Conservation (phyloP, 2,329 filamentous ascomycete genomes). For the Colletotrichum lini region DNA sequence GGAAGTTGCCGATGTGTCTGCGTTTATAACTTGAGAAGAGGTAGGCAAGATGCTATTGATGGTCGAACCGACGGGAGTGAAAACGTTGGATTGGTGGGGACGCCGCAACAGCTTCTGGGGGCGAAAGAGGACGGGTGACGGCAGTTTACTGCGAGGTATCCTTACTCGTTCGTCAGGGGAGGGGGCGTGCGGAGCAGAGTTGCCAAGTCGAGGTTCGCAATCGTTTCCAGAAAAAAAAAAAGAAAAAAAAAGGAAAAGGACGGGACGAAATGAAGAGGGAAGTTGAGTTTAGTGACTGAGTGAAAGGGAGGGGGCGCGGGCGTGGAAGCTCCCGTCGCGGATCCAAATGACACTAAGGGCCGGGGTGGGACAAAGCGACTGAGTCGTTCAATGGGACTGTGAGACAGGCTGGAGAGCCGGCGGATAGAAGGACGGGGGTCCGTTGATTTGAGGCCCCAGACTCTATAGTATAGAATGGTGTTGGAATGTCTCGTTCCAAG, state of each 20-base stretch:
- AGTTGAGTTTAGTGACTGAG: conserved; percentile 17
- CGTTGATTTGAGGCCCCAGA: not conserved
- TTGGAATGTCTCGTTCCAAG: not conserved
- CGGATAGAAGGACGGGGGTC: not conserved
- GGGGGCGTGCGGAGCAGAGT: conserved; percentile 16
- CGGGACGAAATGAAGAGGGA: conserved; percentile 11
- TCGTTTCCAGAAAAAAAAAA: conserved; percentile 14
- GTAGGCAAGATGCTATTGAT: not conserved
- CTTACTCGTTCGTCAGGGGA: conserved; percentile 9
- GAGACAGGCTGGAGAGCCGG: conserved; percentile 13
- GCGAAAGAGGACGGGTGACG: conserved; percentile 9
- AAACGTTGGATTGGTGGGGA: conserved; percentile 10
- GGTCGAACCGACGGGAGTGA: conserved; percentile 1
- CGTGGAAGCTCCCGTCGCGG: conserved; percentile 41
- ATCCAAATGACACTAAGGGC: conserved; percentile 40
- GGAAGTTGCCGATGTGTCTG: conserved; percentile 2
- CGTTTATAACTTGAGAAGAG: conserved; percentile 1
- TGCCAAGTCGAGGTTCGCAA: conserved; percentile 29
- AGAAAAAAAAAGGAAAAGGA: conserved; percentile 16
- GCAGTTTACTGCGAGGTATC: conserved; percentile 15
- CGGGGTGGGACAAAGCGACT: conserved; percentile 33
- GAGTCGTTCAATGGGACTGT: conserved; percentile 28
- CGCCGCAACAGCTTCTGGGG: conserved; percentile 6
- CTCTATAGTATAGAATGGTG: not conserved
- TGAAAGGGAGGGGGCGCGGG: conserved; percentile 17